Conservation (phyloP, 306 rosid species). For the Cucurbita argyrosperma region DNA sequence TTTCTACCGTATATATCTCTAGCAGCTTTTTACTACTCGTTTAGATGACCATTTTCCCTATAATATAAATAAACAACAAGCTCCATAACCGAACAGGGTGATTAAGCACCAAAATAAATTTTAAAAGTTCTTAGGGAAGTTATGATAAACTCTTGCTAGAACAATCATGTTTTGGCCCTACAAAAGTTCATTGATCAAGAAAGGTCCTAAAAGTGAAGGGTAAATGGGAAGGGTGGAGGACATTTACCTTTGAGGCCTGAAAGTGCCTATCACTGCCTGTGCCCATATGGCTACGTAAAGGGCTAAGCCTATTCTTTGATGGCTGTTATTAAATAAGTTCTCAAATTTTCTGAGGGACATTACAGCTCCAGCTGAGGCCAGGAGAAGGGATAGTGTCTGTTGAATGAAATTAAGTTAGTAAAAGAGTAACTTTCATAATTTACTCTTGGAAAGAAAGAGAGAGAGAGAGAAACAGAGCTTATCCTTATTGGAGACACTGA, state of each 20-base stretch:
- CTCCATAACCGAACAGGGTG: no score
- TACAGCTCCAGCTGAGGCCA: conserved; percentile 70
- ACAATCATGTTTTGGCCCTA: background rate
- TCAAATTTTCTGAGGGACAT: conserved; percentile 69
- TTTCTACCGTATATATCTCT: no score
- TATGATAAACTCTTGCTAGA: background rate
- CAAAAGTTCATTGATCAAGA: background rate
- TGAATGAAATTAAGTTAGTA: conserved; percentile 5
- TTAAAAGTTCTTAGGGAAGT: background rate
- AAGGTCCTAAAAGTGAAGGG: background rate
- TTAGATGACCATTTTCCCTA: no score
- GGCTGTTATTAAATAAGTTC: conserved; percentile 77
- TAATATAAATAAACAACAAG: no score
- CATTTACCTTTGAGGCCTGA: conserved; percentile 82
- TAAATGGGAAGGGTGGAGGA: background rate
- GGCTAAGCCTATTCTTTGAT: conserved; percentile 82
- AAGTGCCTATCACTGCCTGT: conserved; percentile 60
- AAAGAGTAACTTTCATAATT: background rate
- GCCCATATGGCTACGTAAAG: conserved; percentile 59
- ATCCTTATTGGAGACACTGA: background rate
- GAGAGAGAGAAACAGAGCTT: background rate
- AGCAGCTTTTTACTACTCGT: no score
- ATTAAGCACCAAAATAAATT: background rate
- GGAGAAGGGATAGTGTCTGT: conserved; percentile 53
- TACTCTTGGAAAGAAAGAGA: background rate